A percentile compares a stretch with the other conserved stretches of the same genome.
phyloP scores from a whole-genome alignment of 1,284 basidiomycete genomes.

The Naganishia liquefaciens region DNA sequence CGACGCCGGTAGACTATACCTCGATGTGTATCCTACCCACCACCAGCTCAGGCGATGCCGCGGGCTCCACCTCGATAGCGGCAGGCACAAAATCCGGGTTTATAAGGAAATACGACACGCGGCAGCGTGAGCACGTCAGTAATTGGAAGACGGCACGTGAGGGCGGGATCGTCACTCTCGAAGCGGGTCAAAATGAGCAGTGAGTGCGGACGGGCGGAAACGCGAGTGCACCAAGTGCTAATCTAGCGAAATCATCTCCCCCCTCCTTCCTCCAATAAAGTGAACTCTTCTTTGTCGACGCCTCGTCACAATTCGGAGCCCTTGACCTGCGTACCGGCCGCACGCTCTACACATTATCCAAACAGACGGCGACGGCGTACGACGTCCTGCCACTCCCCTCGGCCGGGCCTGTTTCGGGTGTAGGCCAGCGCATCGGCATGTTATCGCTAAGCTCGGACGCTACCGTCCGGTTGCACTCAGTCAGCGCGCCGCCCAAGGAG shows the following conservation, averaged over 20 bases:
- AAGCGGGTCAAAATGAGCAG: constrained; percentile 68
- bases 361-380: constrained; percentile 45
- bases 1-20: constrained; percentile 77
- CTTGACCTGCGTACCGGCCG: constrained; percentile 74
- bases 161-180: constrained; percentile 67
- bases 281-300: constrained; percentile 74
- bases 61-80: constrained; percentile 57
- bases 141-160: constrained; percentile 53
- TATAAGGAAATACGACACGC: constrained; percentile 76
- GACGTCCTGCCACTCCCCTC: constrained; percentile 41
- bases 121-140: constrained; percentile 64
- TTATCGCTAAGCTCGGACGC: constrained; percentile 49
- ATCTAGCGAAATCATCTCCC: background rate
- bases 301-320: constrained; percentile 66
- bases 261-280: too few species aligned
- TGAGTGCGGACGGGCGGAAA: constrained; percentile 54
- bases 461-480: constrained; percentile 68
- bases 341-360: constrained; percentile 67
- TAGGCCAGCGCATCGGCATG: constrained; percentile 38
- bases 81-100: constrained; percentile 76
- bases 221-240: background rate
- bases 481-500: constrained; percentile 60
- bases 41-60: constrained; percentile 55
- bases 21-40: constrained; percentile 58
- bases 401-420: background rate